Base-by-base conservation (phyloP, 169 alveolate species). In the Amoebophrya sp. region DNA sequence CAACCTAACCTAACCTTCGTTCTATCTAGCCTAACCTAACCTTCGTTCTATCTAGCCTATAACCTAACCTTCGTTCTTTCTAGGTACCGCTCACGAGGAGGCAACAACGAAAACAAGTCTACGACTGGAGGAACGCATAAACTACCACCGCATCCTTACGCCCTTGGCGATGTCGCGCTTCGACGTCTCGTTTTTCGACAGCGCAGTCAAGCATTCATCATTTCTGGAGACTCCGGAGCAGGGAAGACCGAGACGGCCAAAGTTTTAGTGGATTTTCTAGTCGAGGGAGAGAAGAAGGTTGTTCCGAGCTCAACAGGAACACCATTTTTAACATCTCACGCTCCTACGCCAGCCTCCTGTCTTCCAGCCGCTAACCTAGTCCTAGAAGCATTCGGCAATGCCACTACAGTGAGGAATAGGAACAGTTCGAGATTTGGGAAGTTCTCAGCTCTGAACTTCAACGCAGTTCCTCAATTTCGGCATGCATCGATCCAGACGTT, bases 221-320 rank as follows among this genome's bases (percentile, higher is more conserved):
- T 99, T 90, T 96, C 99, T 38, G 99, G 99, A 0, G 99, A 98
- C 94, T 96, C 99, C 78, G 93, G 95, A 3, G 99, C 99, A 38
- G 99, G 99, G 0, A 98, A 98, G 95, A 98, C 99, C 29, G 99
- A 98, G 95, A 97, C 99, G 89, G 98, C 99, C 14, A 98, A 98
- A 94, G 96, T 96, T 78, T 98, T 98, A 24, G 95, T 98, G 97
- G 96, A 97, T 91, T 98, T 96, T 95, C 98, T 89, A 99, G 99
- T 29, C 91, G 92, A 41, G 97, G 40, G 3, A 24, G 14, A 33
- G 40, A 33, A 77, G 24, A 41, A 47, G 18, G 65, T 47, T 47
- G 65, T 47, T 47, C 29, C 65, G 18, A 23, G 89, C 14, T 14
- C 18, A 29, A 23, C 89, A 77, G 24, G 38, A 77, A 33, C 40